Evolutionary conservation across 441 rosid genomes (phyloP), one percentile per base, ranked within the genome.

Genomic region (Raphanus hybrid): DNA sequence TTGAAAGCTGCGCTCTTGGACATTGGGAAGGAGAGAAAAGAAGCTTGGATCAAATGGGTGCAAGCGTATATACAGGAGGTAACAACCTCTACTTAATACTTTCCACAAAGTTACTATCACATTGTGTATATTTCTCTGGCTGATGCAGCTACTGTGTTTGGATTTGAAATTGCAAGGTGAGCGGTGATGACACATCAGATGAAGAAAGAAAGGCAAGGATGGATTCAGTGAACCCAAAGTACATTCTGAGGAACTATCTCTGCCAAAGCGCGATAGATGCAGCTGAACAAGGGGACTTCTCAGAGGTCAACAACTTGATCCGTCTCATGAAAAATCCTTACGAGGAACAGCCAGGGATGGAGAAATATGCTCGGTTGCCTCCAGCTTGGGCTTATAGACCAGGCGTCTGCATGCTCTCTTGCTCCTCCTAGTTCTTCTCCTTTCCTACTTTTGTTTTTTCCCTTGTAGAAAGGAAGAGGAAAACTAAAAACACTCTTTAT

Each of bases 311-410:
- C 67, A 86, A 88, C 82, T 79, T 96, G 83, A 90, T 93, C 43
- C 92, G 92, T 77, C 76, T 96, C 41, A 86, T 93, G 86, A 89
- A 94, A 64, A 84, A 83, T 5, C 97, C 99, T 9, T 91, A 84
- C 37, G 96, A 92, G 1, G 98, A 93, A 32, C 99, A 93, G 82
- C 97, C 93, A 0, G 97, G 95, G 71, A 93, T 96, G 99, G 97
- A 96, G 81, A 96, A 92, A 71, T 96, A 93, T 58, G 97, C 97
- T 5, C 89, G 98, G 37, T 83, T 96, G 83, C 99, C 99, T 23
- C 99, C 99, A 1, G 98, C 98, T 0, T 96, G 99, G 98, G 99
- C 99, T n/a, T 93, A 93, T 76, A 81, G 98, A 43, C 98, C 99
- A 8, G 99, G 99, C 3, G 98, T 96, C 67, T 89, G 97, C 77